These are phyloP conservation scores for Penicillium dipodomyicola DNA, from an alignment of 495 filamentous ascomycete species.

Conservation along the genomic window DNA sequence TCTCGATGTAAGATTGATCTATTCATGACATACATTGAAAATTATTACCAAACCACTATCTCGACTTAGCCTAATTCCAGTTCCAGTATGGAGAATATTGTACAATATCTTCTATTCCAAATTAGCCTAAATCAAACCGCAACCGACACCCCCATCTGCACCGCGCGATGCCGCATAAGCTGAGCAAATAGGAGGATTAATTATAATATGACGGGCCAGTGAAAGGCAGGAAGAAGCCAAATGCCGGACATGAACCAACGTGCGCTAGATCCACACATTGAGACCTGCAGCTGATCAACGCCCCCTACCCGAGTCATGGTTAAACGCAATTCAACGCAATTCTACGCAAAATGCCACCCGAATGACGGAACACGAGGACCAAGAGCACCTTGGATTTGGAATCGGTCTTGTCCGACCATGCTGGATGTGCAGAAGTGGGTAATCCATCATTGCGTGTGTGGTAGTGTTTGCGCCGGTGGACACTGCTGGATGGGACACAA, in stretches of 20 bases:
- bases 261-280: neutral
- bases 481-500: neutral
- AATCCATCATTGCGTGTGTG: neutral
- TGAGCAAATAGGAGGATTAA: neutral
- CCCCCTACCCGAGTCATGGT: neutral
- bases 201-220: neutral
- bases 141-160: neutral
- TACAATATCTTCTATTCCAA: no score
- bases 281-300: neutral
- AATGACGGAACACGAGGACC: neutral
- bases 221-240: neutral
- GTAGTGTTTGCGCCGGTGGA: neutral
- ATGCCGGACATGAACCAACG: neutral
- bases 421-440: neutral
- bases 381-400: neutral
- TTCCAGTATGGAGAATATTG: no score
- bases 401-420: no score
- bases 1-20: neutral
- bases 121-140: neutral
- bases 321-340: neutral
- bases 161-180: neutral
- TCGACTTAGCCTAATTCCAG: no score
- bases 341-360: neutral
- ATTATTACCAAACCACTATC: no score
- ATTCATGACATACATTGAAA: no score